Evolutionary conservation across 2,329 filamentous ascomycete species (phyloP).

Genomic region (Tolypocladium nubicola): DNA sequence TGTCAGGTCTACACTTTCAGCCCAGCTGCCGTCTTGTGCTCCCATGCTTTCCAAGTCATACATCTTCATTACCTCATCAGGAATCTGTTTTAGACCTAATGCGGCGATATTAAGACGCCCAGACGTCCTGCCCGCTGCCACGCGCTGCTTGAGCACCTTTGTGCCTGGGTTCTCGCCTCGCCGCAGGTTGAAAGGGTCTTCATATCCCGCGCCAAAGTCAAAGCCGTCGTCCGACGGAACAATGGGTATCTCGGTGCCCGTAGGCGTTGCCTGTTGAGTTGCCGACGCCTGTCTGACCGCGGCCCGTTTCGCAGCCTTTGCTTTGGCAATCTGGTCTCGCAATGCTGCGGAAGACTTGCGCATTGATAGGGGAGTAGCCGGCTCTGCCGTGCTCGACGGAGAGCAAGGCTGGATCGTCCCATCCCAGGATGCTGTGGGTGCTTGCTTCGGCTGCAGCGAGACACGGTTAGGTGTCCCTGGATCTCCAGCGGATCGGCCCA

Average conservation of each 20-base stretch:
- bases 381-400: slow-evolving; percentile 7
- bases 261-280: slow-evolving; percentile 1
- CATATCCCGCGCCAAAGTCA: slow-evolving; percentile 39
- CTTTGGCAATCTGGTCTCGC: slow-evolving; percentile 85
- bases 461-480: not conserved
- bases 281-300: slow-evolving; percentile 24
- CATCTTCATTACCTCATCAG: slow-evolving; percentile 77
- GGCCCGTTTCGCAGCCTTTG: slow-evolving; percentile 68
- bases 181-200: slow-evolving; percentile 62
- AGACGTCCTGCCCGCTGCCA: slow-evolving; percentile 61
- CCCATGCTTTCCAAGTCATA: slow-evolving; percentile 67
- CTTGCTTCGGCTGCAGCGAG: not conserved
- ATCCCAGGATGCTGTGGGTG: slow-evolving; percentile 15
- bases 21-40: slow-evolving; percentile 62
- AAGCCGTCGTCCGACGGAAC: slow-evolving; percentile 32
- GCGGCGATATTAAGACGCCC: slow-evolving; percentile 84
- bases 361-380: slow-evolving; percentile 13
- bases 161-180: slow-evolving; percentile 46
- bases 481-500: slow-evolving; percentile 15
- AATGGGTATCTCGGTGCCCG: slow-evolving; percentile 20
- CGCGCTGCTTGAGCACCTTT: slow-evolving; percentile 62
- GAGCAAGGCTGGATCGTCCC: slow-evolving; percentile 16
- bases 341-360: slow-evolving; percentile 69
- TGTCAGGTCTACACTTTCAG: slow-evolving; percentile 79
- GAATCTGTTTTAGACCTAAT: slow-evolving; percentile 69